Evolutionary conservation across 2,329 filamentous ascomycete genomes (phyloP), one percentile per base, ranked within the genome.

Genomic region (Penicillium griseofulvum): DNA sequence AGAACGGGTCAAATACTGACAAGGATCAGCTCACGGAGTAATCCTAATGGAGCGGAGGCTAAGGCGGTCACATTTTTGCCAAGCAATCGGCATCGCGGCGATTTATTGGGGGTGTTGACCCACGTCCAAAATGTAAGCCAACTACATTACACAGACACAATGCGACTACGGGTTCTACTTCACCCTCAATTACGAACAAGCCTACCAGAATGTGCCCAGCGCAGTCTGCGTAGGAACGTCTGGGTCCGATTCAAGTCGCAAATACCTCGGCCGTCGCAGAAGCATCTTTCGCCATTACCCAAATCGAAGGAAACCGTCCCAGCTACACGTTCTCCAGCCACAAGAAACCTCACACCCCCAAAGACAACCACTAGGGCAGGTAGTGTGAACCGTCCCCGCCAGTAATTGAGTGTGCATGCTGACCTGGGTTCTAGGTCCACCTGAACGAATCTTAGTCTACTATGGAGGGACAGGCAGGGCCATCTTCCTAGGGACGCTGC

Each of bases 401-500:
- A 14, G 14, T 19, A 14, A 22, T 43, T 8, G 3, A 9, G 7
- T 10, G 26, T 3, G 10, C 26, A 34, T 56, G 16, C 55, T 65
- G 56, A 67, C 36, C 36, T 34, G 17, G 37, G 24, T 28, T 62
- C 37, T 54, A 74, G 73, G 68, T 22, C 68, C 70, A 19, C 73
- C 73, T 37, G 73, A 76, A 47, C 68, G 69, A 43, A 70, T 92
- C 28, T 80, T 91, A 62, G 82, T 95, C 58, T 95, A 90, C 72
- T 88, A 91, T 74, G 86, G 86, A 50, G 89, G 90, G 49, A 87
- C 84, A 0, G 80, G 81, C 9, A 81, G 83, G 55, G 87, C 83
- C 29, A 83, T 85, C 7, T 87, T 88, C 61, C 74, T 93, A 43
- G 88, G 87, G 46, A 83, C 85, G 67, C 71, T 89, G 58, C 90